Evolutionary conservation across 108 stramenopile genomes (phyloP).

Genomic region (Pseudonitzschia pungens): DNA sequence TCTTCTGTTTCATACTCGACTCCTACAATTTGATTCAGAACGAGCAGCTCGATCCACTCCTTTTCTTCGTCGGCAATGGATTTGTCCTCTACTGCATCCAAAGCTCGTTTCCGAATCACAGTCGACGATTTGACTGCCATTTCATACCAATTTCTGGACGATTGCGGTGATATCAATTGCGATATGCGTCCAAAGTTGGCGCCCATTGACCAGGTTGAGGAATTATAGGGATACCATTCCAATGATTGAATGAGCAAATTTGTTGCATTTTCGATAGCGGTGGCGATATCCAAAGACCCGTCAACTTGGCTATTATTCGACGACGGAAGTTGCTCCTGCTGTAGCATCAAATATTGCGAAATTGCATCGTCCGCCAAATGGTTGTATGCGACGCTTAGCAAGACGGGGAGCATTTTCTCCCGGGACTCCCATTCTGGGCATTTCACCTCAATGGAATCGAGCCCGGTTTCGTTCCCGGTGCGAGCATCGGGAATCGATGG

Average conservation of each 20-base stretch:
- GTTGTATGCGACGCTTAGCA: slow-evolving; percentile 55
- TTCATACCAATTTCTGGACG: slow-evolving; percentile 41
- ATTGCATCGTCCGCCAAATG: slow-evolving; percentile 63
- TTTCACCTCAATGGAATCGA: neutral
- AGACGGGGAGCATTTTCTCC: slow-evolving; percentile 47
- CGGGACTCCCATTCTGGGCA: slow-evolving; percentile 11
- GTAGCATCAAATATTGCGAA: slow-evolving; percentile 34
- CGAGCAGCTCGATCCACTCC: slow-evolving; percentile 80
- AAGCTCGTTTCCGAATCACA: slow-evolving; percentile 27
- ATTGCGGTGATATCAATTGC: slow-evolving; percentile 17
- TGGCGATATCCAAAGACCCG: neutral
- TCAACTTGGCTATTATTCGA: neutral
- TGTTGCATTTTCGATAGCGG: neutral
- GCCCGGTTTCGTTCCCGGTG: neutral
- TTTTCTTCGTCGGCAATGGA: slow-evolving; percentile 37
- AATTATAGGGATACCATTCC: slow-evolving; percentile 49
- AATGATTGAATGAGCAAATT: slow-evolving; percentile 32
- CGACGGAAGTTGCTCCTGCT: slow-evolving; percentile 2
- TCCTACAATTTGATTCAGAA: slow-evolving; percentile 70
- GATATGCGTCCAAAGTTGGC: slow-evolving; percentile 65
- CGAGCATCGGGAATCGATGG: neutral
- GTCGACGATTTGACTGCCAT: slow-evolving; percentile 41
- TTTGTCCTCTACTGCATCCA: slow-evolving; percentile 35
- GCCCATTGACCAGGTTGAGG: slow-evolving; percentile 53
- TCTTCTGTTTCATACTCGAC: slow-evolving; percentile 43